phyloP scores from a whole-genome alignment of 1,139 yeast genomes.

The Geotrichum australiense region DNA sequence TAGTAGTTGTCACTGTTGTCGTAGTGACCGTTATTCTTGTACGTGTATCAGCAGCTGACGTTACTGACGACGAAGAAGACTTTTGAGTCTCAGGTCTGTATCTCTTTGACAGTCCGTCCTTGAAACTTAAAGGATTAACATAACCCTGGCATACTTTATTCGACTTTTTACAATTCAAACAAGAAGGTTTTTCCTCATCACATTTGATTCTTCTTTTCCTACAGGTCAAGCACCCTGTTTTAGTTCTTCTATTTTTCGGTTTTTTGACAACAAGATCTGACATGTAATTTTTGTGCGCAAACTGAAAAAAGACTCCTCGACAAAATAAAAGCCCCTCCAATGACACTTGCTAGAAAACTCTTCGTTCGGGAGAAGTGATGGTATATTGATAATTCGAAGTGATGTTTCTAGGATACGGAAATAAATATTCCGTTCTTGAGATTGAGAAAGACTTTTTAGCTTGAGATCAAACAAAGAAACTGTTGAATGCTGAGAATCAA shows the following conservation, averaged over 20 bases:
- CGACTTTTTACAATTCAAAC: slow-evolving; percentile 25
- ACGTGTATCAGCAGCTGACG: slow-evolving; percentile 2
- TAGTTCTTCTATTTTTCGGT: slow-evolving; percentile 20
- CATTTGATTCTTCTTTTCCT: slow-evolving; percentile 28
- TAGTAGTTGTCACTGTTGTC: slow-evolving; percentile 1
- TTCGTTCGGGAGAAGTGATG: too few species aligned
- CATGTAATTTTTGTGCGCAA: too few species aligned
- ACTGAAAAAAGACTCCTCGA: too few species aligned
- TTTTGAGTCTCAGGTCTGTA: neutral
- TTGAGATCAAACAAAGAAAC: too few species aligned
- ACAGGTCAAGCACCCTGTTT: slow-evolving; percentile 29
- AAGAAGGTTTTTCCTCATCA: slow-evolving; percentile 27
- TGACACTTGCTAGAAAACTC: too few species aligned
- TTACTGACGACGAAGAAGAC: neutral
- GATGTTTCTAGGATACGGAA: too few species aligned
- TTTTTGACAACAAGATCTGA: neutral
- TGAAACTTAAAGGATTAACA: slow-evolving; percentile 9
- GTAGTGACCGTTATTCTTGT: neutral
- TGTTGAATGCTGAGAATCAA: too few species aligned
- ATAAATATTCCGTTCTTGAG: too few species aligned
- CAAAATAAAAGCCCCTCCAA: too few species aligned
- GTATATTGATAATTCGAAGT: too few species aligned
- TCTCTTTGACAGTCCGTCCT: slow-evolving; percentile 9
- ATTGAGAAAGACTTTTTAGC: too few species aligned
- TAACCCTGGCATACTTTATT: slow-evolving; percentile 22